Evolutionary conservation across 495 filamentous ascomycete genomes (phyloP), one percentile per base, ranked within the genome.

Genomic region (Aspergillus panamensis): DNA sequence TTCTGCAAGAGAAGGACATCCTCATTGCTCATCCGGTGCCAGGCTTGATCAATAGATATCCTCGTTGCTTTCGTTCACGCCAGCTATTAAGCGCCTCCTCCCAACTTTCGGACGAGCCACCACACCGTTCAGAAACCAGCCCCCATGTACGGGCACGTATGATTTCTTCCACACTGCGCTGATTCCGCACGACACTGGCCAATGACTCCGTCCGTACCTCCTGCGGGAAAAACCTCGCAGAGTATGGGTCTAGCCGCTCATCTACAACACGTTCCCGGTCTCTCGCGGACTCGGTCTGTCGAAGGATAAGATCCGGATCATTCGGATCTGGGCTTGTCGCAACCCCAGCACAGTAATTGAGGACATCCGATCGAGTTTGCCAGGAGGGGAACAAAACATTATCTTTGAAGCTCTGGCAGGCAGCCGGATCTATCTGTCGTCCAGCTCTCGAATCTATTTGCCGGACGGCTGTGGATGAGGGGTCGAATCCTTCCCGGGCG

Each of bases 241-340:
- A 91, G 65, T 98, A 98, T 16, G 94, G 94, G 73, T 98, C 94
- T 54, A 97, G 71, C 57, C 94, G 77, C 70, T 97, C 94, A 73
- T 98, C 80, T 14, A 97, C 86, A 6, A 92, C 79, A 51, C 85
- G 78, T 65, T 96, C 90, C 51, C 85, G 78, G 56, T 88, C 84
- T 59, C 74, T 81, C 37, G 84, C 84, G 29, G 83, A 82, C 69
- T 96, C 91, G 0, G 83, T 80, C 61, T 91, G 74, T 56, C 89
- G 79, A 29, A 89, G 62, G 1, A 88, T 76, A 6, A 83, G 73
- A 62, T 94, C 92, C 13, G 92, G 93, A 60, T 98, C 93, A 39
- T 91, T 84, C 0, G 92, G 91, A 65, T 98, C 92, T 3, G 89
- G 87, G 51, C 84, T 87, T 3, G 90, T 90, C 3, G 94, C 94